These are phyloP conservation scores for Millerago galiae DNA, from an alignment of 805 yeast genomes.

Conservation along the genomic window DNA sequence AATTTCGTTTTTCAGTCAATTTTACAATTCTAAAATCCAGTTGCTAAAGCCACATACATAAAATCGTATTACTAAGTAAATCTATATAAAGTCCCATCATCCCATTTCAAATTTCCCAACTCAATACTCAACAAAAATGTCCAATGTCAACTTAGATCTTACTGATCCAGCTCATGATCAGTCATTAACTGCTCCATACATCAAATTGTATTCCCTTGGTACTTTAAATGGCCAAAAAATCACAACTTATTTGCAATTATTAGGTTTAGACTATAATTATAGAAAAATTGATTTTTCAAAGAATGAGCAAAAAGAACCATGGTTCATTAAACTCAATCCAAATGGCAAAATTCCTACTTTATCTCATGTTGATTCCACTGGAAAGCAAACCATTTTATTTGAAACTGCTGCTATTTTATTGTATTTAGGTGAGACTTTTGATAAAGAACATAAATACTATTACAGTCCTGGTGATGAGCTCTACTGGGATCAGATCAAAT, in stretches of 20 bases:
- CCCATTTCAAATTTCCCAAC: neutral
- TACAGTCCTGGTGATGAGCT: constrained; percentile 28
- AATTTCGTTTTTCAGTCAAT: too few relatives aligned
- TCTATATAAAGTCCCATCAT: too few relatives aligned
- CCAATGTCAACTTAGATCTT: constrained; percentile 9
- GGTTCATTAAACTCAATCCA: constrained; percentile 52
- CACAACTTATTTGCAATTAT: constrained; percentile 29
- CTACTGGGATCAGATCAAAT: constrained; percentile 48
- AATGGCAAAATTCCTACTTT: constrained; percentile 61
- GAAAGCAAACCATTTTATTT: constrained; percentile 37
- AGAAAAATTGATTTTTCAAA: constrained; percentile 35
- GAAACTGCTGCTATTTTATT: constrained; percentile 60
- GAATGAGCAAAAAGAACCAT: constrained; percentile 46
- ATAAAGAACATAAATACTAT: constrained; percentile 40
- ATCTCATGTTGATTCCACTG: constrained; percentile 31
- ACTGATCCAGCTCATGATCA: constrained; percentile 27
- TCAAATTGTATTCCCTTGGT: constrained; percentile 37
- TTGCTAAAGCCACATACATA: too few relatives aligned
- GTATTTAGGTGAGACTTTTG: constrained; percentile 56
- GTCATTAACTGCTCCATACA: constrained; percentile 31
- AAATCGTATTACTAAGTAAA: too few relatives aligned
- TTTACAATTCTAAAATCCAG: too few relatives aligned
- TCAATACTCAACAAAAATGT: neutral
- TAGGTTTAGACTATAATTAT: constrained; percentile 28
- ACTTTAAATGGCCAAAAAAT: constrained; percentile 39